Evolutionary conservation across 1,139 yeast species (phyloP).

Genomic region (Debaryomyces psychrophilus): DNA sequence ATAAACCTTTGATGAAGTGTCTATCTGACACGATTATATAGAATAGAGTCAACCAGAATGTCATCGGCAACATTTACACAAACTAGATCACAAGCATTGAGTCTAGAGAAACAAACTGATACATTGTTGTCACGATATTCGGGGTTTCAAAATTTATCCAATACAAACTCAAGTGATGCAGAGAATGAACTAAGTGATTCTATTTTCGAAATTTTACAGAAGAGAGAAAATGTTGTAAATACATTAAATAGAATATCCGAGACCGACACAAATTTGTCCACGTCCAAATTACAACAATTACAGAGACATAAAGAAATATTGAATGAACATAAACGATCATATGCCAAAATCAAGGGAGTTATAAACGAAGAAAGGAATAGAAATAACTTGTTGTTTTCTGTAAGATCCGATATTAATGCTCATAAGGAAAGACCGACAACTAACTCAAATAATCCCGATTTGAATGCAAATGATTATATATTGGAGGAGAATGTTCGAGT

Average conservation of each 20-base stretch:
- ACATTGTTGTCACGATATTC: constrained; percentile 39
- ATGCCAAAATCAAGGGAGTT: constrained; percentile 57
- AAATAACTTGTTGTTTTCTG: constrained; percentile 70
- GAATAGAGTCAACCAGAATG: constrained; percentile 24
- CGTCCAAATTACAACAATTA: constrained; percentile 79
- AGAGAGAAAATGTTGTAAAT: constrained; percentile 35
- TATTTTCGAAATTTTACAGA: constrained; percentile 44
- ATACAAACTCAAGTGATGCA: constrained; percentile 39
- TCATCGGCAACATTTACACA: constrained; percentile 44
- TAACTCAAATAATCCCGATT: constrained; percentile 35
- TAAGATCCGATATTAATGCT: constrained; percentile 73
- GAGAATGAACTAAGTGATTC: constrained; percentile 63
- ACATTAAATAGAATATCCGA: constrained; percentile 52
- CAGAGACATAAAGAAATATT: constrained; percentile 80
- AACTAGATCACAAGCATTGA: constrained; percentile 42
- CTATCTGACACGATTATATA: background rate
- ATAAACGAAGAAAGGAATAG: constrained; percentile 78
- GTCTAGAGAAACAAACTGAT: constrained; percentile 48
- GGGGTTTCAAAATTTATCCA: constrained; percentile 29
- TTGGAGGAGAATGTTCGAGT: constrained; percentile 76
- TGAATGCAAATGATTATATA: constrained; percentile 62
- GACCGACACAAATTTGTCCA: constrained; percentile 59
- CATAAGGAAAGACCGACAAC: constrained; percentile 45
- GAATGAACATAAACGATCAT: constrained; percentile 69
- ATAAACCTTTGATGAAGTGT: background rate